Percentiles rank a stretch among this genome's conserved stretches.
These are phyloP conservation scores for Kitagawia praeruptora DNA, from an alignment of 129 eudicot species.

Conservation along the genomic window DNA sequence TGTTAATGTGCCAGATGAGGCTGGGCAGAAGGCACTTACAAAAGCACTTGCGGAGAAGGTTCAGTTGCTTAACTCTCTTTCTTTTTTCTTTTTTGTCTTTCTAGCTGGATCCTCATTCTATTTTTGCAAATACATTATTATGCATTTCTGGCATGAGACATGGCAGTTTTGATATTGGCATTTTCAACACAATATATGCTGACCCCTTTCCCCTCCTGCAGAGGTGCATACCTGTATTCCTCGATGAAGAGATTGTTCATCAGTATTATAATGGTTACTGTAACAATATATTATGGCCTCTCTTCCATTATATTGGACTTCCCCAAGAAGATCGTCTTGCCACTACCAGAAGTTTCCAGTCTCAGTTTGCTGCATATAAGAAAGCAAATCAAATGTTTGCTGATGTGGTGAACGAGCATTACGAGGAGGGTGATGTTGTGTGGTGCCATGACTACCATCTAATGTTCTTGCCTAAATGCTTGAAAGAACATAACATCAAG, in stretches of 20 bases:
- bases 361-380: conserved; percentile 74
- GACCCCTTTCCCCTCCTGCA: conserved; percentile 14
- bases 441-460: conserved; percentile 19
- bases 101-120: not conserved
- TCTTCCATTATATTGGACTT: conserved; percentile 76
- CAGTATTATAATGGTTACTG: conserved; percentile 87
- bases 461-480: conserved; percentile 9
- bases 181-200: not conserved
- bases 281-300: conserved; percentile 84
- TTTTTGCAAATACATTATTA: not conserved
- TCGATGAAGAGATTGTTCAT: conserved; percentile 70
- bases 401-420: conserved; percentile 79
- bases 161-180: not conserved
- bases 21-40: conserved; percentile 61
- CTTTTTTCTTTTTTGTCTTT: not conserved
- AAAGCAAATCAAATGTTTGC: conserved; percentile 99
- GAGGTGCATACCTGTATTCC: conserved; percentile 80
- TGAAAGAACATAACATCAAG: conserved; percentile 9
- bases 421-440: conserved; percentile 91
- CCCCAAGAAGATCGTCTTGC: conserved; percentile 86
- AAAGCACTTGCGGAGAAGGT: conserved; percentile 79
- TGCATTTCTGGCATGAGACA: conserved; percentile 4
- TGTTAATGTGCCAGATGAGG: conserved; percentile 73
- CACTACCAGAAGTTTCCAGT: conserved; percentile 59
- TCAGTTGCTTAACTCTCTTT: not conserved